Conservation (phyloP, 345 rosid species). For the Eucalyptus globulus region DNA sequence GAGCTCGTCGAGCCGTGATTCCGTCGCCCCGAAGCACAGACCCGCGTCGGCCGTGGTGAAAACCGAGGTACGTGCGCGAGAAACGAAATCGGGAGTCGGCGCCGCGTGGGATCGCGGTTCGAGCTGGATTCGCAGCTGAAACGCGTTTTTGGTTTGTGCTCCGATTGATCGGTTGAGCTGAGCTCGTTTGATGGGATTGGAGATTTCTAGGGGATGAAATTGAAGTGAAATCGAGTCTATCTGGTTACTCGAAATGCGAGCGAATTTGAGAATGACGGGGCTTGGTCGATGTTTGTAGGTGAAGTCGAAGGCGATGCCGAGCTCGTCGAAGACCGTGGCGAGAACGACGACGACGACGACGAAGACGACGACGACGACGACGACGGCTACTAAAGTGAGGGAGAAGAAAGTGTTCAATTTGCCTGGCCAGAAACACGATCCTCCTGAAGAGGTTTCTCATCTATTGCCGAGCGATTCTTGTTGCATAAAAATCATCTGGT, state of each 20-base stretch:
- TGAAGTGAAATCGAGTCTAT: background rate
- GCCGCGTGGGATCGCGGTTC: background rate
- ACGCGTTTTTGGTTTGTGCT: background rate
- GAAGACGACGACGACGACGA: slow-evolving; percentile 26
- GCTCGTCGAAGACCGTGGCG: slow-evolving; percentile 32
- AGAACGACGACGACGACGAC: slow-evolving; percentile 35
- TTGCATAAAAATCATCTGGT: background rate
- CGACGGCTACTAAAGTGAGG: slow-evolving; percentile 36
- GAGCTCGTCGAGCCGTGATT: slow-evolving; percentile 22
- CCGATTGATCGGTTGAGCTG: background rate
- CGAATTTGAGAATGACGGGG: background rate
- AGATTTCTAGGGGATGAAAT: background rate
- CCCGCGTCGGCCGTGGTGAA: slow-evolving; percentile 26
- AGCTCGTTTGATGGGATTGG: background rate
- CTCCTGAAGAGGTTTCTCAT: slow-evolving; percentile 71
- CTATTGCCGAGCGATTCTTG: background rate
- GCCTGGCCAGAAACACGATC: slow-evolving; percentile 80
- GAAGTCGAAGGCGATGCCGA: slow-evolving; percentile 29
- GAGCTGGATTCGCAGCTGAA: background rate
- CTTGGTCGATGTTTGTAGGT: slow-evolving; percentile 31
- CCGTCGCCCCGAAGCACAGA: background rate
- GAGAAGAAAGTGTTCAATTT: slow-evolving; percentile 87
- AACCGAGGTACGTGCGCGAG: slow-evolving; percentile 33
- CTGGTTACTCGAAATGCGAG: background rate
- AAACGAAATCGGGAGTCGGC: background rate